Evolutionary conservation across 2,329 filamentous ascomycete genomes (phyloP), one percentile per base, ranked within the genome.

Genomic region (Phaeoacremonium minimum): DNA sequence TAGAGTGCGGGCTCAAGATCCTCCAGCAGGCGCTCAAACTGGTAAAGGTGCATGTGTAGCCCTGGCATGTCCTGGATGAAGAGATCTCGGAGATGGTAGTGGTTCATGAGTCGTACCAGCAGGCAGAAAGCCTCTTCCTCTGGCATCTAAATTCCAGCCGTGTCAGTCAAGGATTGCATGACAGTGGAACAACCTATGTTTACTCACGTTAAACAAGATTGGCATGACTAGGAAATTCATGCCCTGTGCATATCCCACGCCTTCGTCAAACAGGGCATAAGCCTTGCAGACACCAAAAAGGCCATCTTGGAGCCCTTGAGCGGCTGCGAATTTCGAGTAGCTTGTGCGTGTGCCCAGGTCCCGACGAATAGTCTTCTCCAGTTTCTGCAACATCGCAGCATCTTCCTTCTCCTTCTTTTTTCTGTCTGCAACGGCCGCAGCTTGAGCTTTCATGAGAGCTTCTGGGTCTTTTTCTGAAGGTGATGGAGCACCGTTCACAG

Each of bases 221-320:
- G 94, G 93, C 89, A 97, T 97, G 33, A 89, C 86, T 41, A 98
- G 79, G 54, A 98, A 98, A 57, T 97, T 98, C 86, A 98, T 96
- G 55, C 93, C 93, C 61, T 98, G 93, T 0, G 94, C 91, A 60
- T 98, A 98, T 19, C 93, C 91, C 22, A 98, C 93, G 7, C 75
- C 85, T 53, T 95, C 89, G 53, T 98, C 93, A 50, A 90, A 97
- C 18, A 98, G 71, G 12, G 93, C 93, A 63, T 98, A 98, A 2
- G 93, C 90, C 62, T 97, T 98, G 69, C 93, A 98, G 22, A 98
- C 80, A 26, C 90, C 90, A 61, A 95, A 97, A 8, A 98, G 74
- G 7, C 87, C 87, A 51, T 97, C 93, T 60, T 97, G 93, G 30
- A 95, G 79, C 20, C 89, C 90, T 43, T 90, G 85, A 20, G 89